Conservation (phyloP, 495 filamentous ascomycete species). For the Chaetomium tenue region DNA sequence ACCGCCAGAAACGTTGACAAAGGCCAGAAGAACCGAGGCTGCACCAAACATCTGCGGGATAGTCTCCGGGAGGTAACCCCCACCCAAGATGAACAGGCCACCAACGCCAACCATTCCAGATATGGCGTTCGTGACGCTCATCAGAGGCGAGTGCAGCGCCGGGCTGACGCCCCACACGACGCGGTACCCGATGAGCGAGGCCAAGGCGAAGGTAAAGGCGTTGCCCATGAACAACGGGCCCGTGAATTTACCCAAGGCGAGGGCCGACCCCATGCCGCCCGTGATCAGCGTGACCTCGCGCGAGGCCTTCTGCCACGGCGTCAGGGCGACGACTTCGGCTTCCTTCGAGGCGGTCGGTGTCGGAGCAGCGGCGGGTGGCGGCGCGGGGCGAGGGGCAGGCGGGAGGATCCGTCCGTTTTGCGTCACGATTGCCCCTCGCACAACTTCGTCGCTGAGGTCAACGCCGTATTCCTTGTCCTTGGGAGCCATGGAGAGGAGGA, state of each 20-base stretch:
- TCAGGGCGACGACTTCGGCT: constrained; percentile 60
- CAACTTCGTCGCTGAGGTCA: constrained; percentile 74
- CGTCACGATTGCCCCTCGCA: constrained; percentile 75
- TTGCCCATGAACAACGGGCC: constrained; percentile 80
- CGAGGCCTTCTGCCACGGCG: constrained; percentile 71
- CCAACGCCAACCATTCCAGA: constrained; percentile 83
- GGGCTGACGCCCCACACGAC: constrained; percentile 77
- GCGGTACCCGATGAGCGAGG: constrained; percentile 75
- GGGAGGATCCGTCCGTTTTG: constrained; percentile 70
- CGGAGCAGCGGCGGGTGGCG: constrained; percentile 60
- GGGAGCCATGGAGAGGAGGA: constrained; percentile 72
- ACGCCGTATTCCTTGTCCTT: constrained; percentile 70
- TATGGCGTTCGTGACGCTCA: constrained; percentile 86
- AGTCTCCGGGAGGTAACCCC: constrained; percentile 67
- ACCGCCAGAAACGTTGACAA: constrained; percentile 77
- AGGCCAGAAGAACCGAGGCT: constrained; percentile 73
- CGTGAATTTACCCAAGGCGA: constrained; percentile 73
- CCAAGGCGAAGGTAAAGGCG: constrained; percentile 73
- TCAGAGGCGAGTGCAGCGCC: constrained; percentile 75
- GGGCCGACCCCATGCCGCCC: constrained; percentile 66
- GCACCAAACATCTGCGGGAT: constrained; percentile 74
- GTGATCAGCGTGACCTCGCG: constrained; percentile 68
- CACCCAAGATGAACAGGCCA: constrained; percentile 78
- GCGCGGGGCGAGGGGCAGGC: constrained; percentile 66
- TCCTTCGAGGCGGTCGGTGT: constrained; percentile 54